Conservation (phyloP, 2,329 filamentous ascomycete species). For the Phialocephala subalpina region DNA sequence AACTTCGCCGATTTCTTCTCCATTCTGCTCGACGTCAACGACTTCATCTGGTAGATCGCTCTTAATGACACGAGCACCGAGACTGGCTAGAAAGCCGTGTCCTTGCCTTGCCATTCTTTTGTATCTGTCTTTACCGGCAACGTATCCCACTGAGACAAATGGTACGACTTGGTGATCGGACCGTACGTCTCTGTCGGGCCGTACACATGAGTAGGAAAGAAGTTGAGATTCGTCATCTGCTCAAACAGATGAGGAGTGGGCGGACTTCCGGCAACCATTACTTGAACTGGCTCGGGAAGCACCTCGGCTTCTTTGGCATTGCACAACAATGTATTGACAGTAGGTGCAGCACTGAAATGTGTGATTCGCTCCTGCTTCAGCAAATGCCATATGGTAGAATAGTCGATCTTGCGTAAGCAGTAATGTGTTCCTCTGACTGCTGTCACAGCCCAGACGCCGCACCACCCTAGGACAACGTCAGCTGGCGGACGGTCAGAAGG, state of each 20-base stretch:
- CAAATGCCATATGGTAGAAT: conserved; percentile 88
- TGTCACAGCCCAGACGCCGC: conserved; percentile 90
- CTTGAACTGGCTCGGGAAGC: conserved; percentile 75
- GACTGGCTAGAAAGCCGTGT: conserved; percentile 85
- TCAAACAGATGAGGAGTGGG: conserved; percentile 91
- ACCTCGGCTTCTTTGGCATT: conserved; percentile 76
- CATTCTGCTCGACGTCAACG: conserved; percentile 72
- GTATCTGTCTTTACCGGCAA: conserved; percentile 82
- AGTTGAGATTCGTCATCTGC: conserved; percentile 82
- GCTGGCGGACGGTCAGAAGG: too few relatives aligned
- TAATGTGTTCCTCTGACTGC: conserved; percentile 94
- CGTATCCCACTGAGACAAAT: conserved; percentile 81
- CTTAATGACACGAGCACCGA: conserved; percentile 85
- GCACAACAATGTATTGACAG: conserved; percentile 93
- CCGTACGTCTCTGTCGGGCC: conserved; percentile 91
- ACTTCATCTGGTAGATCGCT: conserved; percentile 73
- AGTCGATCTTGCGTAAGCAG: conserved; percentile 94
- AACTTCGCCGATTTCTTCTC: conserved; percentile 82
- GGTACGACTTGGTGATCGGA: conserved; percentile 93
- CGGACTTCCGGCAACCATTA: conserved; percentile 92
- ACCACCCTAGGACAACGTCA: too few relatives aligned
- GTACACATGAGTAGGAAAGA: conserved; percentile 93
- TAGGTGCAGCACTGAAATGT: conserved; percentile 95
- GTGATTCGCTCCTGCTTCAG: conserved; percentile 88
- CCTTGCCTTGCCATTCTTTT: conserved; percentile 92